Evolutionary conservation across 768 basidiomycete genomes (phyloP), one percentile per base, ranked within the genome.

Genomic region (Cystobasidium tubakii): DNA sequence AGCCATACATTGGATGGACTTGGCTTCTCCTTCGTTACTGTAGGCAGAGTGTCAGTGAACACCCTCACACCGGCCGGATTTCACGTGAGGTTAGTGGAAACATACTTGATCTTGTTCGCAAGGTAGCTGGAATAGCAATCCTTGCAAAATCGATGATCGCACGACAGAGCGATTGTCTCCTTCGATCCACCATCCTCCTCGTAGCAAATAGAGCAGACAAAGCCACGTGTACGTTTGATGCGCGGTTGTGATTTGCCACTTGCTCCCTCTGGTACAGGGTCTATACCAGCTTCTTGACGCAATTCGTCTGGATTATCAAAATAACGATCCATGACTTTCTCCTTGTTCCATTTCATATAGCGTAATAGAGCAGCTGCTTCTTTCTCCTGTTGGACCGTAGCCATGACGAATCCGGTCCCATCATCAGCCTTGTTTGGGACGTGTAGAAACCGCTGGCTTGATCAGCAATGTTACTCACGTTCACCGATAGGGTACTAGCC

Each of bases 201-300:
- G 82, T 88, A 98, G 83, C 96, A 99, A 80, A 98, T 90, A 1
- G 92, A 90, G 82, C 96, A 99, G 39, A 89, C 84, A 82, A 94
- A 95, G 0, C 77, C 77, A 3, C 23, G 87, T 83, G 54, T 85
- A 84, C 23, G 79, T 77, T 75, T 82, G 79, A 42, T 78, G 77
- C 72, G 79, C 75, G 73, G 57, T 55, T 63, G 79, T 76, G 78
- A 66, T 75, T 54, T 75, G 75, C 60, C 76, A 79, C 79, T 65
- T 31, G 66, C 53, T 15, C 10, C 46, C 13, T n/a, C 39, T 4
- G 42, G 43, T 33, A 50, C n/a, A 9, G 27, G 29, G 66, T 78
- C 77, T 70, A 90, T 85, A 1, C 95, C 96, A 0, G 94, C 92
- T 7, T 86, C 86, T 31, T 86, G 84, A 33, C 88, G 86, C 19